Evolutionary conservation across 139 green algal genomes (phyloP).

Genomic region (Chlamydomonas sphaeroides): DNA sequence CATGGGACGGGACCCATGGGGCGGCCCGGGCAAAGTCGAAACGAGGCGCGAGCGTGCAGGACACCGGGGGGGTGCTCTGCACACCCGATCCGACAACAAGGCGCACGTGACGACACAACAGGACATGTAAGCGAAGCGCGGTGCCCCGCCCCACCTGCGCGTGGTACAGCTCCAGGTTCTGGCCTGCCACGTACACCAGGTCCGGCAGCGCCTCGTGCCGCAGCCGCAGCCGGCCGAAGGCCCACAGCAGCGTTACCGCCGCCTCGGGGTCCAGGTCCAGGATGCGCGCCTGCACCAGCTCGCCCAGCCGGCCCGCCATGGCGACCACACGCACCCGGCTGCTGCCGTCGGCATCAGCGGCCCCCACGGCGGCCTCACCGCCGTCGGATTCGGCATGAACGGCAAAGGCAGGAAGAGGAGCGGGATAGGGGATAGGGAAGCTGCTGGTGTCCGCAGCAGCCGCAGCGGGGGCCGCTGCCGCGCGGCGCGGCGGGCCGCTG

Average conservation of each 20-base stretch:
- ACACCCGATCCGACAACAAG: no score
- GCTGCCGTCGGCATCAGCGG: not conserved
- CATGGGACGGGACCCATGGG: no score
- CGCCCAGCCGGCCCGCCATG: conserved; percentile 3
- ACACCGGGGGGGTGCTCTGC: not conserved
- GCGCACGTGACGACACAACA: no score
- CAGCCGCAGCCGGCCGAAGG: not conserved
- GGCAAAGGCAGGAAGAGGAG: no score
- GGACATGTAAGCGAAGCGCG: no score
- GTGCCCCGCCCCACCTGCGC: not conserved
- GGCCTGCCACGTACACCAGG: conserved; percentile 23
- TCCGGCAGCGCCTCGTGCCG: conserved; percentile 9
- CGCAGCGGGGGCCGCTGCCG: no score
- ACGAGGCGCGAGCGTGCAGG: not conserved
- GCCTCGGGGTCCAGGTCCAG: conserved; percentile 39
- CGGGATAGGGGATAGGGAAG: no score
- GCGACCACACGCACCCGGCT: no score
- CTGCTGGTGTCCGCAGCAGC: no score
- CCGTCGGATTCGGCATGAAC: no score
- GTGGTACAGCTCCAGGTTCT: conserved; percentile 41
- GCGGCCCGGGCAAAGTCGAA: no score
- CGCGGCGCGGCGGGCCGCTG: no score
- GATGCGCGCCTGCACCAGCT: conserved; percentile 15
- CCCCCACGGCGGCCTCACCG: not conserved
- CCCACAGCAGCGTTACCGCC: conserved; percentile 31